Conservation (phyloP, 352 stramenopile genomes). For the Phytophthora rubi region DNA sequence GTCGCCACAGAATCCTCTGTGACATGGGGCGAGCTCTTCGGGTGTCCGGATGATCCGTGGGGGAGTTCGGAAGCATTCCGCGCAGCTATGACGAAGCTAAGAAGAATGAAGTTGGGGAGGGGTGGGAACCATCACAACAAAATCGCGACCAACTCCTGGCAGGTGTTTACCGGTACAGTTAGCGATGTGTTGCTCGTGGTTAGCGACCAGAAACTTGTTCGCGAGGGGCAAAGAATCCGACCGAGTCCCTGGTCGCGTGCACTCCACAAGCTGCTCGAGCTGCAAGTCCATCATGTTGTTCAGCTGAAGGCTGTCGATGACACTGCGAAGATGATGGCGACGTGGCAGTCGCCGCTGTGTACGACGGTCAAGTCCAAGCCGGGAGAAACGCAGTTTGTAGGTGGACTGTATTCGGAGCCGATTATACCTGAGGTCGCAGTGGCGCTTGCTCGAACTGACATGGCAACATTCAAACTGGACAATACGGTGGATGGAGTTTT, state of each 20-base stretch:
- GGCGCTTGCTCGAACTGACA: background rate
- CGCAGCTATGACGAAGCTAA: background rate
- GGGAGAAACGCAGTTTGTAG: background rate
- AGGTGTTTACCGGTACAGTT: background rate
- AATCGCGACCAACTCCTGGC: background rate
- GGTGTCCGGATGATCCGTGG: slow-evolving; percentile 2
- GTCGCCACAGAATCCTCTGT: background rate
- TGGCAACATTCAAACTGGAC: background rate
- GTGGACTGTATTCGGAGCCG: background rate
- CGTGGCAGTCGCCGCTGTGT: background rate
- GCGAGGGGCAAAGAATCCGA: background rate
- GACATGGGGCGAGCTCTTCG: slow-evolving; percentile 1
- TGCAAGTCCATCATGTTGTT: background rate
- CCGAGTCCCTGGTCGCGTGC: background rate
- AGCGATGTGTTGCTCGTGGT: background rate
- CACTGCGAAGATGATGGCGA: background rate
- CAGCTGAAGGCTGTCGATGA: background rate
- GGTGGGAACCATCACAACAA: slow-evolving; percentile 1
- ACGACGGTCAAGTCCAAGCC: background rate
- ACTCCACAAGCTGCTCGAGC: background rate
- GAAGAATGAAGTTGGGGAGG: background rate
- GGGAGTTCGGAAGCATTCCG: background rate
- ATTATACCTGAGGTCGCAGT: background rate
- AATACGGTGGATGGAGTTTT: background rate
- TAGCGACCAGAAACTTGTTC: background rate